Evolutionary conservation across 345 rosid species (phyloP), one percentile per base, ranked within the genome.

Genomic region (Atalantia buxifolia): DNA sequence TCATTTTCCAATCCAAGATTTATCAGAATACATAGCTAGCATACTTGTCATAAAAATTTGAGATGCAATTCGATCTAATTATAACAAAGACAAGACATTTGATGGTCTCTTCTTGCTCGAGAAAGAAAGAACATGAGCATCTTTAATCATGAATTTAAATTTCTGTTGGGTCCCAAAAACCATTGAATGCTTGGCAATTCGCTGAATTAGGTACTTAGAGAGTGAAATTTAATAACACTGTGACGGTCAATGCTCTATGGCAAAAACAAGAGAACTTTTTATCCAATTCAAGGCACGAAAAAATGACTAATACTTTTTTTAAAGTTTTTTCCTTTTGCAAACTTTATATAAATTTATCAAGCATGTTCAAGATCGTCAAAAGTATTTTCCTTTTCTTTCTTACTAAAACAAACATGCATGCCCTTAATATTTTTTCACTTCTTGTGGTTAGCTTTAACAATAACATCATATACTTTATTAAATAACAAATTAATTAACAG

Each of bases 201-300:
- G 65, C 18, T 72, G 69, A 78, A 72, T 67, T 71, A 55, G 55
- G 77, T 63, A 78, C 66, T n/a, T 62, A 28, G 24, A 67, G 76
- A 61, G 50, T 75, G 77, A 83, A 81, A 67, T 65, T 78, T 67
- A 76, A 69, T 27, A 65, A 65, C 78, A 87, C 90, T 84, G 89
- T 89, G 80, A 81, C 78, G 33, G 89, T 89, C 92, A 89, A 87
- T 69, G 50, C n/a, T 31, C 42, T 25, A 77, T 72, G 78, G 61
- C 78, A 76, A 84, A 81, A 84, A 74, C 81, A 69, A 88, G 78
- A 77, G 35, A 71, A 64, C 78, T 84, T 81, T 85, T 71, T 82
- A 82, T 85, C 86, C 81, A 80, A 77, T 86, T 80, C 77, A 84
- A 83, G 82, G 75, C 85, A 79, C 65, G 62, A 75, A 77, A 77